A percentile compares a stretch with the other conserved stretches of the same genome.
Evolutionary conservation across 1,284 basidiomycete genomes (phyloP).

Genomic region (Pseudozyma pruni): DNA sequence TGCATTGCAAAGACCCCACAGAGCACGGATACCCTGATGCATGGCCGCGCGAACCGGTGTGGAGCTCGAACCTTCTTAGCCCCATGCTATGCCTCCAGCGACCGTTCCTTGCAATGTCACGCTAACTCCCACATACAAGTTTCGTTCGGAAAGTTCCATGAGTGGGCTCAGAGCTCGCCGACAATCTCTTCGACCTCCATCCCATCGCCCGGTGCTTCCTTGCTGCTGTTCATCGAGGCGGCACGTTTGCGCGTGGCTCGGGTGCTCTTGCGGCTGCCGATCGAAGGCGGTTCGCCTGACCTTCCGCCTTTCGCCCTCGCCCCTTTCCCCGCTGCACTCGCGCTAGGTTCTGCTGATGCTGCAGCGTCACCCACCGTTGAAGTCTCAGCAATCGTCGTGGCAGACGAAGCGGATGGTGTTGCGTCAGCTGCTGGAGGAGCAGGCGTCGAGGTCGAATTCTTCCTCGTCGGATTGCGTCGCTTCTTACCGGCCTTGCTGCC

Average conservation of each 20-base stretch:
- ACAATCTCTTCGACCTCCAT: conserved; percentile 47
- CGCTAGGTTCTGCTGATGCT: neutral
- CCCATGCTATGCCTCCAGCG: too few species aligned
- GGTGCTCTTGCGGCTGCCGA: conserved; percentile 21
- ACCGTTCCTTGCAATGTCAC: too few species aligned
- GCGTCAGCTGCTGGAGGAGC: conserved; percentile 6
- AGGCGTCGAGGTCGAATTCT: conserved; percentile 20
- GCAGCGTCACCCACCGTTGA: neutral
- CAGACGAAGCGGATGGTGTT: neutral
- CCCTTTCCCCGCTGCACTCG: neutral
- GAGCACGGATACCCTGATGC: too few species aligned
- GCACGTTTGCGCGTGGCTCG: conserved; percentile 13
- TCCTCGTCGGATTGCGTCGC: conserved; percentile 23
- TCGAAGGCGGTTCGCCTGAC: conserved; percentile 23
- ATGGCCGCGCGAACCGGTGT: too few species aligned
- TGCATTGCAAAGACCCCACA: too few species aligned
- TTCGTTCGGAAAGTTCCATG: too few species aligned
- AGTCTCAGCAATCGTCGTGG: neutral
- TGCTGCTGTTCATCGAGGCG: conserved; percentile 14
- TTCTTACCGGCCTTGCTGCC: conserved; percentile 26
- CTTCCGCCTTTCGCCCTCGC: conserved; percentile 1
- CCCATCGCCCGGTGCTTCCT: conserved; percentile 26
- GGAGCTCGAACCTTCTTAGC: too few species aligned
- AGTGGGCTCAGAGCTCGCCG: conserved; percentile 23
- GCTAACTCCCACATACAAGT: too few species aligned